Percentiles rank a stretch among this genome's conserved stretches.
phyloP scores from a whole-genome alignment of 2,329 filamentous ascomycete species.

The Colletotrichum limetticola region DNA sequence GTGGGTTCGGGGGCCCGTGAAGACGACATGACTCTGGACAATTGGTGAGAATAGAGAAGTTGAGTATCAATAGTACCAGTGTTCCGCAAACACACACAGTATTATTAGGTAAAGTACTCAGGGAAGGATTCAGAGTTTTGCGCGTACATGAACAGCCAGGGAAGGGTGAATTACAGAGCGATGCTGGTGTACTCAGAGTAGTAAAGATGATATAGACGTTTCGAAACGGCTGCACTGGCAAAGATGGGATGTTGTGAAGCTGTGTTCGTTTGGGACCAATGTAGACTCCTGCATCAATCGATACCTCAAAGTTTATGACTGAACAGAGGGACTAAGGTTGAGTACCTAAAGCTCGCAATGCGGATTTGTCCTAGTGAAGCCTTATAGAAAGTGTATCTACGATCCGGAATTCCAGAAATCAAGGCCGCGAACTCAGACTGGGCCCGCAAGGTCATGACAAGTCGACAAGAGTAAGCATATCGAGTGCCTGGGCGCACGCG shows the following conservation, averaged over 20 bases:
- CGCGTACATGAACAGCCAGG: neutral
- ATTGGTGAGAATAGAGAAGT: neutral
- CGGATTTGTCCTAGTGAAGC: constrained; percentile 10
- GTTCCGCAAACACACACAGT: neutral
- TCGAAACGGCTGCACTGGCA: constrained; percentile 24
- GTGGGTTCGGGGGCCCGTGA: neutral
- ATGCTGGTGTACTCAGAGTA: neutral
- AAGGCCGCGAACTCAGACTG: neutral
- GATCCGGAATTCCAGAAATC: neutral
- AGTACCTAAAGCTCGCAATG: neutral
- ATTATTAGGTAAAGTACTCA: neutral
- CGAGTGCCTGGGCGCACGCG: neutral
- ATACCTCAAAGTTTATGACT: neutral
- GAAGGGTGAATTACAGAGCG: neutral
- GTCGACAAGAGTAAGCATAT: neutral
- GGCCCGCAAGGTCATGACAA: neutral
- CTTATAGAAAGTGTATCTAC: neutral
- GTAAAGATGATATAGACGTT: constrained; percentile 13
- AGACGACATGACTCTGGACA: neutral
- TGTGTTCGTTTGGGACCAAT: constrained; percentile 1
- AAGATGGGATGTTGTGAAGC: constrained; percentile 9
- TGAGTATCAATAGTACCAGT: neutral
- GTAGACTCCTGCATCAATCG: neutral
- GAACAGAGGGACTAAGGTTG: neutral
- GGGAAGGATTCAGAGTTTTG: neutral